Base-by-base conservation (phyloP, 176 grass and related monocot species). In the Oryza australiensis region DNA sequence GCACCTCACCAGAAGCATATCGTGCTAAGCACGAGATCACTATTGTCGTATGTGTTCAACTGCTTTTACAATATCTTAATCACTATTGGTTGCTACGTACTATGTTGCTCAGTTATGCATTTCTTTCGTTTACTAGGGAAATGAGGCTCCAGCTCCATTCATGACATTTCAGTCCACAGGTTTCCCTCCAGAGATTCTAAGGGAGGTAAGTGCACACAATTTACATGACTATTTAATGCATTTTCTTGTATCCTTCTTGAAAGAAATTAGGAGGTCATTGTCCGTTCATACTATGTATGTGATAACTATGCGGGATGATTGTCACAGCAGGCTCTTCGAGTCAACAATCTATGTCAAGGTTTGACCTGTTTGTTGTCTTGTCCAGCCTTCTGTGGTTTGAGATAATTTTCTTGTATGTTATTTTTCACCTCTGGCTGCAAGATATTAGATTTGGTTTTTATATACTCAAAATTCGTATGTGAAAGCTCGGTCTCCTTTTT, bases 21-120 rank as follows among this genome's bases (percentile, higher is more conserved):
- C 90, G 95, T 69, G 26, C 55, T 45, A 89, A 92, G 48, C 95
- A 98, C 72, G 95, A 98, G 83, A 94, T 98, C 73, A 83, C 90
- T 78, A 85, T 94, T 3, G 5, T 87, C 22, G 94, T 97, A 91
- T 78, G 80, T 82, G 20, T 75, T 55, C 42, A 83, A 37, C 75
- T 80, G 13, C 28, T 60, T 62, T 22, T 74, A 62, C 83, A 57
- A 64, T 48, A 2, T 64, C 13, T 85, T n/a, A 34, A 15, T 27
- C 42, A 33, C 24, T 86, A 26, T 27, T 60, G 41, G 18, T 76
- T 72, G 28, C 57, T 80, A 27, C 62, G 7, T 26, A 49, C 8
- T 11, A 62, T 37, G 30, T 53, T 68, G 22, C 76, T 70, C 23
- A 64, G 14, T 49, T 70, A 73, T 77, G 80, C 6, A 37, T 6